phyloP scores from a whole-genome alignment of 129 eudicot genomes.

The Kitagawia praeruptora region DNA sequence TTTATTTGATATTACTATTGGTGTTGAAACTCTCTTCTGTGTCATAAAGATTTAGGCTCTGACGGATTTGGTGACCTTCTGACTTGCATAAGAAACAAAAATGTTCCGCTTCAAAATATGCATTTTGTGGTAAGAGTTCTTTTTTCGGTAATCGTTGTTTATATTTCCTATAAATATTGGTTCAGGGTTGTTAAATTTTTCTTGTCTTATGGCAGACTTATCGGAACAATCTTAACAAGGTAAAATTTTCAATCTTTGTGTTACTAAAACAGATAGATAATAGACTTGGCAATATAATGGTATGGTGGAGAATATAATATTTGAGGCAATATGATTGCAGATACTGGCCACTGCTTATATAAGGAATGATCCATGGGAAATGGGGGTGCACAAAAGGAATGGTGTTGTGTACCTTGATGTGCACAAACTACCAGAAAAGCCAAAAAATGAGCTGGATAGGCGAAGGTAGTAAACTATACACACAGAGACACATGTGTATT shows the following conservation, averaged over 20 bases:
- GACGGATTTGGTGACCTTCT: conserved; percentile 93
- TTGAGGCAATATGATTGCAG: conserved; percentile 32
- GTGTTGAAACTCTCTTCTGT: conserved; percentile 5
- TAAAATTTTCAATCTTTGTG: conserved; percentile 12
- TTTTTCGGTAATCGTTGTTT: conserved; percentile 6
- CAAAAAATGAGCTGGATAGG: conserved; percentile 75
- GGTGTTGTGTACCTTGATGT: conserved; percentile 99
- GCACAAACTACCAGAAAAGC: conserved; percentile 87
- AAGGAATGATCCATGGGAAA: conserved; percentile 97
- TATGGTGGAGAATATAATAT: background rate
- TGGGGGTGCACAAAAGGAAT: conserved; percentile 98
- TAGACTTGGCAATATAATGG: background rate
- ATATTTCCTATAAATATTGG: background rate
- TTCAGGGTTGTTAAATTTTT: background rate
- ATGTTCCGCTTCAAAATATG: conserved; percentile 81
- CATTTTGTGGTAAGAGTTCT: conserved; percentile 79
- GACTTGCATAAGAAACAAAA: conserved; percentile 68
- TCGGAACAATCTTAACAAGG: conserved; percentile 97
- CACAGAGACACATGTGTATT: background rate
- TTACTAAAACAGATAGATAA: background rate
- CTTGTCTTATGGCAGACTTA: conserved; percentile 56
- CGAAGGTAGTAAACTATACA: conserved; percentile 42
- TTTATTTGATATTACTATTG: background rate
- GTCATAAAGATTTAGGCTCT: conserved; percentile 75
- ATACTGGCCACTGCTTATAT: conserved; percentile 92